Conservation (phyloP, 106 monocot genomes). For the Vanilla planifolia region DNA sequence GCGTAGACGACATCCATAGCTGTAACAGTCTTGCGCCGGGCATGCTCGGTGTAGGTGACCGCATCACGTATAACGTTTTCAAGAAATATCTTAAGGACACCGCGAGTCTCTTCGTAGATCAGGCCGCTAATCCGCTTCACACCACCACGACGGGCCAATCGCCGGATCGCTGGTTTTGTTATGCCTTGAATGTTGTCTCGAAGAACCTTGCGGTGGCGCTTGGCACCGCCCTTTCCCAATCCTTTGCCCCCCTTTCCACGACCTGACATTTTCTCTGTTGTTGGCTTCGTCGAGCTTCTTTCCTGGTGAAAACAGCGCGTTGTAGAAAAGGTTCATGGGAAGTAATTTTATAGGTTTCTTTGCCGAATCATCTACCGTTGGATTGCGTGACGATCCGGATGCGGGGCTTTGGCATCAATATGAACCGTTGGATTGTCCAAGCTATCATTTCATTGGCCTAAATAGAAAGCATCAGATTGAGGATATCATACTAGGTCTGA, state of each 20-base stretch:
- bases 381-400: no score
- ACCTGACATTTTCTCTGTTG: conserved; percentile 2
- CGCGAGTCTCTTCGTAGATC: conserved; percentile 13
- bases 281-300: no score
- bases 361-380: no score
- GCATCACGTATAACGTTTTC: conserved; percentile 93
- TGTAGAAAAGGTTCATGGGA: no score
- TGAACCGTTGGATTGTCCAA: no score
- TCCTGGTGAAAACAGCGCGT: no score
- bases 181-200: conserved; percentile 15
- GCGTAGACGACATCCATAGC: conserved; percentile 46
- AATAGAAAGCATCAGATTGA: no score
- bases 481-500: no score
- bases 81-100: conserved; percentile 18
- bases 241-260: conserved; percentile 7
- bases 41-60: conserved; percentile 90
- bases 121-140: conserved; percentile 15
- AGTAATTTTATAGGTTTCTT: no score
- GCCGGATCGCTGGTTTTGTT: conserved; percentile 12
- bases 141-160: conserved; percentile 4
- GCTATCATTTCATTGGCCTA: no score
- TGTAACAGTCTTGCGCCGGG: conserved; percentile 25
- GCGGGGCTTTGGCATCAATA: no score
- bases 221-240: conserved; percentile 9
- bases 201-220: conserved; percentile 13